phyloP scores from a whole-genome alignment of 306 rosid genomes.

The Quercus glauca region DNA sequence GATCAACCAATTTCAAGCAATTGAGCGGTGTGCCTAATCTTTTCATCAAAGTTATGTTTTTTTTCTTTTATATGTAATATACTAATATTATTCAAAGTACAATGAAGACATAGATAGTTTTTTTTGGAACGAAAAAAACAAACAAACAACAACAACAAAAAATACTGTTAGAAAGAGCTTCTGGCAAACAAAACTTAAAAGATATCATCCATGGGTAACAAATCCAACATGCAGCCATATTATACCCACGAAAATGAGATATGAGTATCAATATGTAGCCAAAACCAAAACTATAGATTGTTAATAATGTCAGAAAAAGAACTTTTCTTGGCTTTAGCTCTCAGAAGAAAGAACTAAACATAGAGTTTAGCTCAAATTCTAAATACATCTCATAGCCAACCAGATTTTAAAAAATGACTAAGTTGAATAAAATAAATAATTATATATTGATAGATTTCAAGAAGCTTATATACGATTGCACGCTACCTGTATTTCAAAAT shows the following conservation, averaged over 20 bases:
- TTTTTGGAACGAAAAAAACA: too few species aligned
- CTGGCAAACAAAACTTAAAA: neutral
- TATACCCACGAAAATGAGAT: neutral
- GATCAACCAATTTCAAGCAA: too few species aligned
- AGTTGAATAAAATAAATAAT: neutral
- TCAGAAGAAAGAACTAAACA: neutral
- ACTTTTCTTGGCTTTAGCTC: neutral
- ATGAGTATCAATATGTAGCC: neutral
- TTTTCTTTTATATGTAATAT: too few species aligned
- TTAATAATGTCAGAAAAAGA: neutral
- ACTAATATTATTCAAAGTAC: too few species aligned
- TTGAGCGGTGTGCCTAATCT: too few species aligned
- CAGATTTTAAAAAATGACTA: neutral
- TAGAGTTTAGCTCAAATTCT: neutral
- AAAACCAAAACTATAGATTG: neutral
- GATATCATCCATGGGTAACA: neutral
- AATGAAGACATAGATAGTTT: too few species aligned
- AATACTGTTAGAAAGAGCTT: too few species aligned
- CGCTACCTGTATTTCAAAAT: conserved; percentile 19
- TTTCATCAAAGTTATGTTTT: too few species aligned
- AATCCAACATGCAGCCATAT: neutral
- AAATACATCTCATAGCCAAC: neutral
- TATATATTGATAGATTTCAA: neutral
- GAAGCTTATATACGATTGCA: conserved; percentile 12
- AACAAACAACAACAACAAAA: too few species aligned